These are phyloP conservation scores for Fusarium sp. DNA, from an alignment of 2,329 filamentous ascomycete genomes.

Conservation along the genomic window DNA sequence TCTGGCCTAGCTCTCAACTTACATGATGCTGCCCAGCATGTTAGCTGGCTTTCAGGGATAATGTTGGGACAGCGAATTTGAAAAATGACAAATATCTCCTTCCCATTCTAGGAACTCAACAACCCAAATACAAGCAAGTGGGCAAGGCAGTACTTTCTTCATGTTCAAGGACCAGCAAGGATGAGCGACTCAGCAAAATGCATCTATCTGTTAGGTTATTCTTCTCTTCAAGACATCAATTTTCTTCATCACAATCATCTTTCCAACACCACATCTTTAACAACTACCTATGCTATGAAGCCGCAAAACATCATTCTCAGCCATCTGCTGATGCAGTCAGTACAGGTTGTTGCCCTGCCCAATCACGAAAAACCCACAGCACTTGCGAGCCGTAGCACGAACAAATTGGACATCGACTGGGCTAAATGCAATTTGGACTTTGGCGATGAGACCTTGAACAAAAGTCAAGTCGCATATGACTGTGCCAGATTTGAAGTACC, in stretches of 20 bases:
- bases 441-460: background rate
- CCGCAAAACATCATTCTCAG: background rate
- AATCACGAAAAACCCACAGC: background rate
- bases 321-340: conserved; percentile 1
- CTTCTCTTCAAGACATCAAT: background rate
- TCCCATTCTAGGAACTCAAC: too few species aligned
- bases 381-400: background rate
- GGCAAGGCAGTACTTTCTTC: background rate
- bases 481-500: conserved; percentile 58
- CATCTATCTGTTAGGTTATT: background rate
- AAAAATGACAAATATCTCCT: too few species aligned
- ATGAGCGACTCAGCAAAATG: background rate
- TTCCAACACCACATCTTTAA: background rate
- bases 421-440: conserved; percentile 3
- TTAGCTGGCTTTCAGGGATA: background rate
- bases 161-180: too few species aligned
- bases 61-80: background rate
- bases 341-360: background rate
- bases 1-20: background rate
- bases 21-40: background rate
- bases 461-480: conserved; percentile 23
- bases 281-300: background rate
- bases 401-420: background rate
- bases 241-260: background rate
- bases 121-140: too few species aligned